These are phyloP conservation scores for Sarocladium strictum DNA, from an alignment of 2,329 filamentous ascomycete genomes.

Conservation along the genomic window DNA sequence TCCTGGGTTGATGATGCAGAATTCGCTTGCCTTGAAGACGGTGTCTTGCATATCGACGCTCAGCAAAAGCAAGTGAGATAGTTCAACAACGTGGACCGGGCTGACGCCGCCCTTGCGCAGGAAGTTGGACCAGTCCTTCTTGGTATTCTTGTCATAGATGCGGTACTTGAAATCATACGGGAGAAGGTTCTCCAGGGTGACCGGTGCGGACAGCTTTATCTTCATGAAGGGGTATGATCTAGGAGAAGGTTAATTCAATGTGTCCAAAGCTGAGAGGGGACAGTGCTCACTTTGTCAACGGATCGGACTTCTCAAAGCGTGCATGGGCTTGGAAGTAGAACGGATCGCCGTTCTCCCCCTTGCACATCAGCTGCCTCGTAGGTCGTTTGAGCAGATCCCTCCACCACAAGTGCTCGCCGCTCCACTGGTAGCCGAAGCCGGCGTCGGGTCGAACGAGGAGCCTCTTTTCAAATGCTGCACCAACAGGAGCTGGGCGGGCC, in stretches of 20 bases:
- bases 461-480: conserved; percentile 84
- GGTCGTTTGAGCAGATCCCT: conserved; percentile 80
- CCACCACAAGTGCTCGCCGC: conserved; percentile 85
- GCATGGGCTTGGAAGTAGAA: conserved; percentile 98
- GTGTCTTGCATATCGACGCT: conserved; percentile 97
- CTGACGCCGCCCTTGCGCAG: conserved; percentile 93
- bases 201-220: conserved; percentile 81
- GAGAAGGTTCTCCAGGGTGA: conserved; percentile 89
- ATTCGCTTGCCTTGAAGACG: conserved; percentile 89
- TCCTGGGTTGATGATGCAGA: conserved; percentile 92
- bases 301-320: conserved; percentile 75
- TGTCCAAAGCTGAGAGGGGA: background rate
- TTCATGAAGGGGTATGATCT: conserved; percentile 92
- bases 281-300: conserved; percentile 60
- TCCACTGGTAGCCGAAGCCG: conserved; percentile 96
- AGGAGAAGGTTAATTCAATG: background rate
- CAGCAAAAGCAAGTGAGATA: conserved; percentile 86
- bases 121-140: conserved; percentile 99
- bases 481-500: conserved; percentile 82
- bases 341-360: conserved; percentile 77
- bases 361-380: conserved; percentile 81
- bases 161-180: conserved; percentile 99
- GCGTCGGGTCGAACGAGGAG: conserved; percentile 86
- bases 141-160: conserved; percentile 97
- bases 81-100: conserved; percentile 92